phyloP scores from a whole-genome alignment of 805 yeast species.

The Barnettozyma salicaria region DNA sequence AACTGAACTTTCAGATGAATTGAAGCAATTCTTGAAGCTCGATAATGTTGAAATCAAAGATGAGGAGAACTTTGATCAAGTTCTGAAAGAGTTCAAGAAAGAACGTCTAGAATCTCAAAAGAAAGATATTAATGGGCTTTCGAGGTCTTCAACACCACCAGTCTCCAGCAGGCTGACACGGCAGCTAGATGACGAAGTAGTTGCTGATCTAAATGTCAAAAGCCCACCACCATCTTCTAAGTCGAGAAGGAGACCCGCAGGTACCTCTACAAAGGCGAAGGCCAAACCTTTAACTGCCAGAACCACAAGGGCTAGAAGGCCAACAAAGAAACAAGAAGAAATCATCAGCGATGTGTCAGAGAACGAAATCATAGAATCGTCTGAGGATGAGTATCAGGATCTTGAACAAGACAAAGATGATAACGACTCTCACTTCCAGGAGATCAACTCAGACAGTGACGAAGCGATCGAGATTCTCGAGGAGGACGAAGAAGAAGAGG shows the following conservation, averaged over 20 bases:
- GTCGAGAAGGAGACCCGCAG: no score
- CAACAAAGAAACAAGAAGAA: no score
- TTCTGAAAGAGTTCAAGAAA: slow-evolving; percentile 38
- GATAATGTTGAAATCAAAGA: slow-evolving; percentile 34
- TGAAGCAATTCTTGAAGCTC: slow-evolving; percentile 28
- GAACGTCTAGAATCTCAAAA: slow-evolving; percentile 20
- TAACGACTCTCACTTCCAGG: slow-evolving; percentile 7
- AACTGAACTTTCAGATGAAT: slow-evolving; percentile 32
- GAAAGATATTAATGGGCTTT: slow-evolving; percentile 2
- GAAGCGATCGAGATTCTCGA: background rate
- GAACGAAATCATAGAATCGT: background rate
- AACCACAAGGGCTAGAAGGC: no score
- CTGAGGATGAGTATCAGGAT: background rate
- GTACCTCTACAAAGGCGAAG: no score
- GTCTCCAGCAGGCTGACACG: no score
- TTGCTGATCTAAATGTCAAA: background rate
- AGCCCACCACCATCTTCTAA: slow-evolving; percentile 1
- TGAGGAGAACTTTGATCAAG: slow-evolving; percentile 34
- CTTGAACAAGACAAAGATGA: background rate
- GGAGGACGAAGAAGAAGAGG: slow-evolving; percentile 1
- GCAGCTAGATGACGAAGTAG: slow-evolving; percentile 1
- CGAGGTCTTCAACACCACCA: slow-evolving; percentile 3
- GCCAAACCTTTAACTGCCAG: no score
- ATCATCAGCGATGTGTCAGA: no score
- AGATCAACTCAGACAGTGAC: slow-evolving; percentile 9